Evolutionary conservation across 345 rosid genomes (phyloP), one percentile per base, ranked within the genome.

Genomic region (Citrus medica): DNA sequence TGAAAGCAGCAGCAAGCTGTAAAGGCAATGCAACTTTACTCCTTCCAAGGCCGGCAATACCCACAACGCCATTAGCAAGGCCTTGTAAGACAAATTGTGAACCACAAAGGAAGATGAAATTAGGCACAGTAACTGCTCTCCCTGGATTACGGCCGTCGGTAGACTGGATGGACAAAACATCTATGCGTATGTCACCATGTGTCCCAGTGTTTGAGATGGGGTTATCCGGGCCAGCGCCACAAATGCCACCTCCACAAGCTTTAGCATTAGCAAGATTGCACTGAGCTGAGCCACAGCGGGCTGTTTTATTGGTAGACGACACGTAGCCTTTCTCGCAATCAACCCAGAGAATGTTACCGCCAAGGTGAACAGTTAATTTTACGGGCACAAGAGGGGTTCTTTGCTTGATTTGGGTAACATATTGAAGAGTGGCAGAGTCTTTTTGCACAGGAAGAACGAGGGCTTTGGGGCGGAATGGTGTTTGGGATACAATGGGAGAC

Each of bases 281-380:
- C 16, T 67, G 74, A 33, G 82, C 78, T 0, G 89, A 84, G 53
- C 74, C 63, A 28, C 80, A 84, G 4, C 51, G 76, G 1, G 77
- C 82, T 3, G 84, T 72, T 7, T 35, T 27, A 69, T 78, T 80
- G 13, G 89, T 40, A 1, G 84, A 75, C 22, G 91, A 88, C 27
- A 55, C 60, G 30, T 79, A 86, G 53, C 74, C 63, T 14, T 71
- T 28, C 1, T 82, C 82, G 30, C 88, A 86, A 66, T 84, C 83
- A 28, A 88, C 82, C 91, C 91, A 83, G 5, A 76, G 46, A 70
- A 65, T 75, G 8, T 71, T 78, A 25, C 88, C 89, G 1, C 78
- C 86, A 6, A 88, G 85, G 67, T 88, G 81, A 32, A 86, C 73
- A 12, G 72, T 59, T 2, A 73, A 76, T 51, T 72, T 75, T 7